A percentile compares a stretch with the other conserved stretches of the same genome.
Conservation (phyloP, 768 basidiomycete genomes). For the Hirschioporus abietinus region DNA sequence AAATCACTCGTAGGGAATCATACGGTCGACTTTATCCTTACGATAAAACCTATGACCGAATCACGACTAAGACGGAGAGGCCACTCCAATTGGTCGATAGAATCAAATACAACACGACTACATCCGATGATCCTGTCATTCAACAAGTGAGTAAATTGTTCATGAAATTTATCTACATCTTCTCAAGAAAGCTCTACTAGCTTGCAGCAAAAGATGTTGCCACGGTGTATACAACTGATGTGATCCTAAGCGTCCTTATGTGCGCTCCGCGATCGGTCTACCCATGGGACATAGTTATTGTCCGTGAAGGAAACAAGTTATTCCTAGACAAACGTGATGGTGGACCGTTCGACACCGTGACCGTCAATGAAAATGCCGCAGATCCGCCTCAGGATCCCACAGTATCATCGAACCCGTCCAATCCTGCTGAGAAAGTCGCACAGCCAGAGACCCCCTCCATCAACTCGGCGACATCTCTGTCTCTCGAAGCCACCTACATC, state of each 20-base stretch:
- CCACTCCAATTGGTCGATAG: slow-evolving; percentile 91
- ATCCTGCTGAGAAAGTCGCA: slow-evolving; percentile 58
- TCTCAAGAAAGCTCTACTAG: slow-evolving; percentile 32
- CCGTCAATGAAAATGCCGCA: slow-evolving; percentile 96
- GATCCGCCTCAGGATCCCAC: slow-evolving; percentile 87
- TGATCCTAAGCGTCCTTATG: slow-evolving; percentile 94
- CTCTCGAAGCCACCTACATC: slow-evolving; percentile 97
- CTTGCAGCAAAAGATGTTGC: slow-evolving; percentile 77
- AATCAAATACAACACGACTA: slow-evolving; percentile 95
- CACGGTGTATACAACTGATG: slow-evolving; percentile 89
- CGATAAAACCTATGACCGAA: slow-evolving; percentile 91
- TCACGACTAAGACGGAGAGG: slow-evolving; percentile 89
- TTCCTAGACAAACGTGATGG: slow-evolving; percentile 98
- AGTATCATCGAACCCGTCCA: slow-evolving; percentile 66
- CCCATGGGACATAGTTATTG: slow-evolving; percentile 97
- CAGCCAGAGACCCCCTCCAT: slow-evolving; percentile 73
- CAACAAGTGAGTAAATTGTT: slow-evolving; percentile 55
- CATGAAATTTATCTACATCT: slow-evolving; percentile 11
- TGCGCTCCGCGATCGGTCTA: slow-evolving; percentile 92
- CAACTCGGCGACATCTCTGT: slow-evolving; percentile 90
- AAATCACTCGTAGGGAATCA: slow-evolving; percentile 47
- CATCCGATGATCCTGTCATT: slow-evolving; percentile 96
- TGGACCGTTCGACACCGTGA: slow-evolving; percentile 94
- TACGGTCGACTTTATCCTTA: slow-evolving; percentile 91
- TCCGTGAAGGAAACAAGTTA: slow-evolving; percentile 87